Percentiles rank a stretch among this genome's conserved stretches.
phyloP scores from a whole-genome alignment of 495 filamentous ascomycete genomes.

The Pyrenopolyporus hunteri region DNA sequence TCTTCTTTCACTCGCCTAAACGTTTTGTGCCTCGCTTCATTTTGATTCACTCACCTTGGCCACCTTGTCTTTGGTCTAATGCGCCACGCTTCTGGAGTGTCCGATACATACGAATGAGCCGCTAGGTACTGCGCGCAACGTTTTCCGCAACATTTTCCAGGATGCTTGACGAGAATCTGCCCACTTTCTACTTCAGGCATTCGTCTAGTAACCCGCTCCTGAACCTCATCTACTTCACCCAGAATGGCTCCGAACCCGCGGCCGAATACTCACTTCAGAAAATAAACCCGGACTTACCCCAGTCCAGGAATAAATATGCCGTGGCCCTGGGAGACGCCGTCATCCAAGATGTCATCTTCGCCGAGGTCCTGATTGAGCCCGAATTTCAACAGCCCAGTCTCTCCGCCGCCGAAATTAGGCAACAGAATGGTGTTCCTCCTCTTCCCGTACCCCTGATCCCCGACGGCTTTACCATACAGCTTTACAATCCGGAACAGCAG shows the following conservation, averaged over 20 bases:
- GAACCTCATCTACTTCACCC: constrained; percentile 73
- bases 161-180: constrained; percentile 96
- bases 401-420: constrained; percentile 78
- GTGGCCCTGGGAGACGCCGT: constrained; percentile 83
- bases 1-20: constrained; percentile 1
- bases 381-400: constrained; percentile 83
- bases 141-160: too few relatives aligned
- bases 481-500: constrained; percentile 94
- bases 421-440: constrained; percentile 68
- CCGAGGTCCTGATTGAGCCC: constrained; percentile 82
- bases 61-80: too few relatives aligned
- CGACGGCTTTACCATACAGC: constrained; percentile 76
- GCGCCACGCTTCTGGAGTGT: too few relatives aligned
- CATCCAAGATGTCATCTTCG: constrained; percentile 81
- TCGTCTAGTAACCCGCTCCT: constrained; percentile 50
- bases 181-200: constrained; percentile 59
- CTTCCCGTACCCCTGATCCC: constrained; percentile 79
- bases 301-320: constrained; percentile 82
- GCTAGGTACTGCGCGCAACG: constrained; percentile 1
- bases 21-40: neutral
- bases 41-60: neutral
- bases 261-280: constrained; percentile 79
- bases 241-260: constrained; percentile 78
- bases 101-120: too few relatives aligned
- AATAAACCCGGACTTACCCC: constrained; percentile 70